Evolutionary conservation across 2,329 filamentous ascomycete species (phyloP), one percentile per base, ranked within the genome.

Genomic region (Fusarium nodosum): DNA sequence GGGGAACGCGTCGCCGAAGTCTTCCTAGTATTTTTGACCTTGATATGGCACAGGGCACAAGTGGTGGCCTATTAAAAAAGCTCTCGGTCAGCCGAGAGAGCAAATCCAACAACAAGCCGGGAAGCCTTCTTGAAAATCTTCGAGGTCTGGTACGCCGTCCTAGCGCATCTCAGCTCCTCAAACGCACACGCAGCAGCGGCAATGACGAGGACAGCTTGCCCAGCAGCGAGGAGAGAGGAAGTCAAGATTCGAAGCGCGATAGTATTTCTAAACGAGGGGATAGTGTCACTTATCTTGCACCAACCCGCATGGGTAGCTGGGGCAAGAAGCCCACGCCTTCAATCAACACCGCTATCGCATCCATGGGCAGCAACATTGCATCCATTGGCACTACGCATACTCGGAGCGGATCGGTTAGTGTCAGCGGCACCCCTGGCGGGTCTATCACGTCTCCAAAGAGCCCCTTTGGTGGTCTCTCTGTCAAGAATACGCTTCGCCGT

Each of bases 1-100:
- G 91, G 84, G 91, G 91, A 18, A 93, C 91, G 3, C 85, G 88
- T 9, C 86, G 90, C 42, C 86, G 87, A 60, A 91, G 90, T 76
- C 82, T 91, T 50, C 88, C 90, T 3, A 89, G 85, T 69, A 72
- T 85, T 57, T 68, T 82, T 7, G 89, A 92, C 59, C 79, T 88
- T 30, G 88, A 82, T 24, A 68, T 77, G 15, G 76, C 90, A 45
- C 87, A 85, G 38, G 87, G 85, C 20, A 80, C 90, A 44, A 83
- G 82, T 11, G 86, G 85, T 56, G 88, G 89, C 26, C 83, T 92
- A 39, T 77, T 91, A 41, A 92, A 90, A 74, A 89, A 87, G 76
- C 80, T 87, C 44, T 87, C 85, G 10, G 82, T 90, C 68, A 84
- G 82, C 73, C 79, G 84, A 51, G 80, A 81, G n/a, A 77, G 77